phyloP scores from a whole-genome alignment of 257 asterid species.

The Solanum sitiens region DNA sequence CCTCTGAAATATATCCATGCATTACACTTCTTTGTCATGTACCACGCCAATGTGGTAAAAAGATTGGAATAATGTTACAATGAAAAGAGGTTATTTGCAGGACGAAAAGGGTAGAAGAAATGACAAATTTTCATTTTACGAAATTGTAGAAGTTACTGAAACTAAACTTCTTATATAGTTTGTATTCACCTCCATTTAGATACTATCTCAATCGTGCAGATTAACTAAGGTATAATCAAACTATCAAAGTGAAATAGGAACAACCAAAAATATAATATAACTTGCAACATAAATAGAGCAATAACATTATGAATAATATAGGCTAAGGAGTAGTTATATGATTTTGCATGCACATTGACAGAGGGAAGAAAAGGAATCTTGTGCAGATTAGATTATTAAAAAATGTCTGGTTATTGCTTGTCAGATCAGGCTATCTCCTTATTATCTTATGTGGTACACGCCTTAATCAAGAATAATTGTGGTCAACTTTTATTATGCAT shows the following conservation, averaged over 20 bases:
- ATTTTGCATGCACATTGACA: neutral
- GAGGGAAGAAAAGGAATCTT: neutral
- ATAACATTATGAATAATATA: neutral
- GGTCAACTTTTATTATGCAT: neutral
- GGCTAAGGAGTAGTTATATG: neutral
- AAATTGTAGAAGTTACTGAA: neutral
- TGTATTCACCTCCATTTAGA: neutral
- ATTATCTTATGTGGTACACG: neutral
- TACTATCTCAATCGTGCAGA: neutral
- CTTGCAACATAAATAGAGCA: neutral
- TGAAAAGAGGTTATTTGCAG: neutral
- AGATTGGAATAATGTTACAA: neutral
- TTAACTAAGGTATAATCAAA: neutral
- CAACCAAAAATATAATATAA: neutral
- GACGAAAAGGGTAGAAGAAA: neutral
- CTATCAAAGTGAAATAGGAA: neutral
- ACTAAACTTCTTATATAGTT: neutral
- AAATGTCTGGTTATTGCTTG: neutral
- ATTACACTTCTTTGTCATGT: neutral
- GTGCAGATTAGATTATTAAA: neutral
- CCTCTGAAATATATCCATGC: neutral
- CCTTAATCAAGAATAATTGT: neutral
- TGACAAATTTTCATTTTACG: neutral
- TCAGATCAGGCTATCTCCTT: neutral
- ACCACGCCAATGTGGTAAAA: neutral